Percentiles rank a stretch among this genome's conserved stretches.
phyloP scores from a whole-genome alignment of 2,329 filamentous ascomycete genomes.

The Claviceps sp. region DNA sequence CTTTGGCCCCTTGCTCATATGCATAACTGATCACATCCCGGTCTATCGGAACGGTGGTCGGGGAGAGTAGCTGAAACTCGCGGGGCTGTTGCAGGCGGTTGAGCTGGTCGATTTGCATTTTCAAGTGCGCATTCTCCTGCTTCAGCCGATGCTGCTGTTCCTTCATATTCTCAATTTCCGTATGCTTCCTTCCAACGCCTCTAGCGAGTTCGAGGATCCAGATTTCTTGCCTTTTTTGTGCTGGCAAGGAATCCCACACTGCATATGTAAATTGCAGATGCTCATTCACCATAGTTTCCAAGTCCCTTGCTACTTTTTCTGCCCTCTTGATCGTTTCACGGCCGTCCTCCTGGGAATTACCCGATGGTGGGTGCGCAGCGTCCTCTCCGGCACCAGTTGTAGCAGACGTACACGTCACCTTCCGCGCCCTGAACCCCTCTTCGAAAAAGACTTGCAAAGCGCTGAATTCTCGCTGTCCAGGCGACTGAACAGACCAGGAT shows the following conservation, averaged over 20 bases:
- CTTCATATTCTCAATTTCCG: slow-evolving; percentile 38
- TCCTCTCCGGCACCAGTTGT: slow-evolving; percentile 39
- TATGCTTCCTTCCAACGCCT: slow-evolving; percentile 42
- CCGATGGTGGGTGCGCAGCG: slow-evolving; percentile 31
- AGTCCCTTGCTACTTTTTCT: slow-evolving; percentile 38
- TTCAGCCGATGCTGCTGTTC: slow-evolving; percentile 35
- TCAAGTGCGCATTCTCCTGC: slow-evolving; percentile 45
- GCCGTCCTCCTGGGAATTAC: slow-evolving; percentile 26
- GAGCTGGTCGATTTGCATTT: slow-evolving; percentile 44
- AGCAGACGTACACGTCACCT: slow-evolving; percentile 34
- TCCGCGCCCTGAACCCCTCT: slow-evolving; percentile 55
- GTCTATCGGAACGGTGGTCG: slow-evolving; percentile 38
- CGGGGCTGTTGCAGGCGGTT: slow-evolving; percentile 45
- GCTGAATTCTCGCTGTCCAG: slow-evolving; percentile 58
- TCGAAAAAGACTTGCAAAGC: slow-evolving; percentile 55
- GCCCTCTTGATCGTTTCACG: slow-evolving; percentile 34
- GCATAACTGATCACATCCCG: slow-evolving; percentile 32
- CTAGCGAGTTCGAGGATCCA: slow-evolving; percentile 50
- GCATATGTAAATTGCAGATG: slow-evolving; percentile 68
- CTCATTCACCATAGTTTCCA: slow-evolving; percentile 56
- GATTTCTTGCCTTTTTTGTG: slow-evolving; percentile 41
- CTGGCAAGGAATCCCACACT: slow-evolving; percentile 57
- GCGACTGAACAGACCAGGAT: slow-evolving; percentile 71
- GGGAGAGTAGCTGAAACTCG: slow-evolving; percentile 41
- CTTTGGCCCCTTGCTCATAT: slow-evolving; percentile 30